Evolutionary conservation across 495 filamentous ascomycete genomes (phyloP), one percentile per base, ranked within the genome.

Genomic region (Hyaloscypha finlandica): DNA sequence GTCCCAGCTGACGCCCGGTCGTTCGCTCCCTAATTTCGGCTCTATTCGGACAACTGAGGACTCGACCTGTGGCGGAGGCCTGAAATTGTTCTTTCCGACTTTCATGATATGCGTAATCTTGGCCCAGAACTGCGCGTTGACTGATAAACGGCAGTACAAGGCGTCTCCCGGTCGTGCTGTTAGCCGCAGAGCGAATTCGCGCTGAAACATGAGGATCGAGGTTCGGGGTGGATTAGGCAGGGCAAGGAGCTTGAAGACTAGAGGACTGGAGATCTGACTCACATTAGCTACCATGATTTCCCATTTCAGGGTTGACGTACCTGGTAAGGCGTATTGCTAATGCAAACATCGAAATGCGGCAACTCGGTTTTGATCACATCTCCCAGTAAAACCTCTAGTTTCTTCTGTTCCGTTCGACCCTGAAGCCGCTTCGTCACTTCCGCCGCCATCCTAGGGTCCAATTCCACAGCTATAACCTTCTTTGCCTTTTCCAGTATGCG

Each of bases 111-210:
- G 92, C 55, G 88, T 87, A 48, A 93, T 88, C 67, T 89, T 91
- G 19, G 93, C 90, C 90, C 91, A 97, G 85, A 97, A 97, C 75
- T 97, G 95, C 30, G 91, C 92, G 69, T 98, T 98, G 33, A 95
- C 94, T 8, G 84, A 89, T 35, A 97, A 84, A 14, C 94, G 86
- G 68, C 89, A 91, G 78, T 97, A 98, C 20, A 97, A 87, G 37
- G 91, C 83, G 71, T 97, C 93, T 8, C 88, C 88, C 0, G 92
- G 89, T 22, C 86, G 84, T 12, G 93, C 93, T 48, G 92, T 87
- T 4, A 93, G 83, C 4, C 90, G 86, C 74, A 92, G 82, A 3
- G 90, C 90, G 70, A 93, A 93, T 75, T 93, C 90, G 68, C 87
- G 87, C 70, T 90, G 91, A 70, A 91, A 94, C 92, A 97, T 97